A percentile compares a stretch with the other conserved stretches of the same genome.
Evolutionary conservation across 768 basidiomycete genomes (phyloP).

Genomic region (Termitomyces sp.): DNA sequence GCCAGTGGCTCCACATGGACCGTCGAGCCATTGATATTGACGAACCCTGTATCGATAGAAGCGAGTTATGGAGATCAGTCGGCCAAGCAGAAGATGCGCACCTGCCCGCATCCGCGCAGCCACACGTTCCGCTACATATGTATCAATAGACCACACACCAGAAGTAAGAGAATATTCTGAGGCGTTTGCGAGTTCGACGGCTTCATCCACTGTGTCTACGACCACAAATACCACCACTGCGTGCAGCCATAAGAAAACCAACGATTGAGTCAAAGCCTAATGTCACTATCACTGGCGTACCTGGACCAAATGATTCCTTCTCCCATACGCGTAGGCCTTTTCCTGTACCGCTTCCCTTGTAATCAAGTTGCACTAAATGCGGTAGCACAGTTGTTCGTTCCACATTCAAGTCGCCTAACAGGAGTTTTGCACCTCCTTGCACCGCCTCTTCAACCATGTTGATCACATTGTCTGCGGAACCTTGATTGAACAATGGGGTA

Average conservation of each 20-base stretch:
- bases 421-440: slow-evolving; percentile 36
- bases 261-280: background rate
- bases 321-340: slow-evolving; percentile 43
- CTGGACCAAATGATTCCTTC: slow-evolving; percentile 58
- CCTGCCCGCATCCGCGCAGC: slow-evolving; percentile 44
- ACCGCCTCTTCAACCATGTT: slow-evolving; percentile 39
- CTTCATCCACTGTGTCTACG: slow-evolving; percentile 47
- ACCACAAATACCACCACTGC: slow-evolving; percentile 38
- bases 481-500: slow-evolving; percentile 36
- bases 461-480: slow-evolving; percentile 40
- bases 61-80: background rate
- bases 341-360: slow-evolving; percentile 36
- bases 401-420: slow-evolving; percentile 37
- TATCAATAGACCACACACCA: slow-evolving; percentile 46
- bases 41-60: slow-evolving; percentile 31
- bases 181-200: slow-evolving; percentile 49
- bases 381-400: slow-evolving; percentile 43
- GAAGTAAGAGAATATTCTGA: slow-evolving; percentile 47
- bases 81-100: slow-evolving; percentile 14
- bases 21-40: slow-evolving; percentile 52
- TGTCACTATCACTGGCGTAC: slow-evolving; percentile 18
- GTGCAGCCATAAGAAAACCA: background rate
- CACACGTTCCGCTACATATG: slow-evolving; percentile 37
- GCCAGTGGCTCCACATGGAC: slow-evolving; percentile 37
- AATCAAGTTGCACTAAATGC: slow-evolving; percentile 33